Evolutionary conservation across 2,329 filamentous ascomycete genomes (phyloP).

Genomic region (Aspergillus floridensis): DNA sequence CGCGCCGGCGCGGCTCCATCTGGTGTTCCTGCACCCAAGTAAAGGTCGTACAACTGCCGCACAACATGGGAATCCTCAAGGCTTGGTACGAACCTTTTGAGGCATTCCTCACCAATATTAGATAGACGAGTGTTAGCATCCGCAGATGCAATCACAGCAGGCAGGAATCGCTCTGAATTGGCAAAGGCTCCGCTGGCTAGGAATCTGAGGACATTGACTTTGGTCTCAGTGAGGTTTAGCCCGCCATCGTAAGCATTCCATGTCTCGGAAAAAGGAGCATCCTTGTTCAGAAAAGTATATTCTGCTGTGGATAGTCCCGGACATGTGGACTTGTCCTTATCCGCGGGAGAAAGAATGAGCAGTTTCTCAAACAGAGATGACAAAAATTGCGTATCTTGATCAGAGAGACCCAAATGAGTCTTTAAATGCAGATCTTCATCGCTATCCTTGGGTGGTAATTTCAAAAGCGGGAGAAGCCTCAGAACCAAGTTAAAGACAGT

Average conservation of each 20-base stretch:
- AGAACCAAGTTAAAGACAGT: constrained; percentile 81
- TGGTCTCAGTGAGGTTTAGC: constrained; percentile 67
- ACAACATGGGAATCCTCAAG: constrained; percentile 68
- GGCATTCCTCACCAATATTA: constrained; percentile 80
- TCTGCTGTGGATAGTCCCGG: constrained; percentile 65
- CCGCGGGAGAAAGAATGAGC: constrained; percentile 62
- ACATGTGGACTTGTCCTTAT: constrained; percentile 44
- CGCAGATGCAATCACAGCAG: constrained; percentile 77
- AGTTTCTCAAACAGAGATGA: constrained; percentile 74
- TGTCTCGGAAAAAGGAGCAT: constrained; percentile 45
- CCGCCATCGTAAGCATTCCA: constrained; percentile 65
- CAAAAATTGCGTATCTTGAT: constrained; percentile 71
- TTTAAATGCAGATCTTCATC: constrained; percentile 73
- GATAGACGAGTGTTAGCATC: constrained; percentile 78
- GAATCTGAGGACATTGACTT: constrained; percentile 66
- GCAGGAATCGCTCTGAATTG: constrained; percentile 78
- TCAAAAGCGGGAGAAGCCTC: constrained; percentile 66
- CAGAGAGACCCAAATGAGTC: constrained; percentile 62
- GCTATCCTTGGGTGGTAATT: constrained; percentile 70
- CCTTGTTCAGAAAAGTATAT: constrained; percentile 67
- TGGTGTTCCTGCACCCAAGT: constrained; percentile 58
- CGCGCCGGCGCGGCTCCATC: constrained; percentile 51
- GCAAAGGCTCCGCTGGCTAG: constrained; percentile 82
- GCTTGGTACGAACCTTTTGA: constrained; percentile 70
- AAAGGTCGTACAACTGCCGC: constrained; percentile 66